phyloP scores from a whole-genome alignment of 2,329 filamentous ascomycete genomes.

The Epichloe baconii region DNA sequence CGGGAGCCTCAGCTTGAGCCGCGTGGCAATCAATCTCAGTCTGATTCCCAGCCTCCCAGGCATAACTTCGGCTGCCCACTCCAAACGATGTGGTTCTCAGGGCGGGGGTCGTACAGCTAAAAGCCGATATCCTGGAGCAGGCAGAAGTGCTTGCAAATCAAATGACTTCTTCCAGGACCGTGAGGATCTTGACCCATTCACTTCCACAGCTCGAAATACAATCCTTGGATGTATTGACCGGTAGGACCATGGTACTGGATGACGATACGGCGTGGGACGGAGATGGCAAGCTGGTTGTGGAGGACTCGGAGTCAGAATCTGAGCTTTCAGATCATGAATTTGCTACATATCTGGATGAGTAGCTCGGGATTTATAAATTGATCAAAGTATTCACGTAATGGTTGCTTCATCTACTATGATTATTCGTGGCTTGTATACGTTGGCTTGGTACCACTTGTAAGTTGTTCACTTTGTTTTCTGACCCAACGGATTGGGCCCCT shows the following conservation, averaged over 20 bases:
- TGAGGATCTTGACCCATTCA: constrained; percentile 10
- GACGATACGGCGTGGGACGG: constrained; percentile 9
- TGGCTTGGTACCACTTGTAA: no score
- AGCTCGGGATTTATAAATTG: no score
- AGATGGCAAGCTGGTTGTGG: constrained; percentile 8
- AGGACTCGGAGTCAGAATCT: constrained; percentile 7
- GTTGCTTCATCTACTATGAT: no score
- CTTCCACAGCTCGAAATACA: constrained; percentile 7
- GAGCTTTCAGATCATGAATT: constrained; percentile 7
- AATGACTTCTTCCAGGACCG: constrained; percentile 8
- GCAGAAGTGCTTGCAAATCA: constrained; percentile 7
- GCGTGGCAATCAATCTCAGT: no score
- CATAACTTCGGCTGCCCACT: no score
- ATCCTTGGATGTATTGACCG: constrained; percentile 10
- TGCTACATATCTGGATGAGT: background rate
- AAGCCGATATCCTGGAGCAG: constrained; percentile 7
- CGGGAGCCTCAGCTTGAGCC: no score
- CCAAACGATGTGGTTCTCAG: no score
- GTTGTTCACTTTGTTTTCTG: no score
- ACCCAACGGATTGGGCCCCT: no score
- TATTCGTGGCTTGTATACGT: no score
- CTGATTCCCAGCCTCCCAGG: no score
- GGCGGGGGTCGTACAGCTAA: constrained; percentile 4
- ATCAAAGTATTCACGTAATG: no score
- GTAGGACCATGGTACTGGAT: constrained; percentile 10